Conservation (phyloP, 352 stramenopile species). For the Peronosclerospora sorghi region DNA sequence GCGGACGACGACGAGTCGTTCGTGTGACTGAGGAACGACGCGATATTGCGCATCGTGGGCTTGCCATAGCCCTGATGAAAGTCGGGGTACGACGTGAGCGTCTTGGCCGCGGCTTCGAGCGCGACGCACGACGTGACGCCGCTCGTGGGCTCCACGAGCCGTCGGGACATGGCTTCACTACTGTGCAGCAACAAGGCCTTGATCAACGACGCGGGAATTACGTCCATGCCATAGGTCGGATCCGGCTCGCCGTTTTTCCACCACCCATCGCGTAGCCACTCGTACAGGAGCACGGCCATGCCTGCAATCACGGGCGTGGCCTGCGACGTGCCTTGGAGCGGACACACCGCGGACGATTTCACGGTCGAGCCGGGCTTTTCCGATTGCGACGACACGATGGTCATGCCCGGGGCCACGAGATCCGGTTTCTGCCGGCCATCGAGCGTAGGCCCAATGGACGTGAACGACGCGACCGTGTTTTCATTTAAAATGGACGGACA, state of each 20-base stretch:
- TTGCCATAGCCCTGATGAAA: constrained; percentile 73
- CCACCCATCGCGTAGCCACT: constrained; percentile 82
- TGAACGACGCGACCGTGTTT: constrained; percentile 60
- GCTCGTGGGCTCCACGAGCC: constrained; percentile 27
- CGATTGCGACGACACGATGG: constrained; percentile 54
- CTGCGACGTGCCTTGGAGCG: constrained; percentile 71
- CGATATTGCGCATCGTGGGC: constrained; percentile 47
- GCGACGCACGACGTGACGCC: constrained; percentile 46
- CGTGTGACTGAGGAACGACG: constrained; percentile 26
- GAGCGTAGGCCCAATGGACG: constrained; percentile 47
- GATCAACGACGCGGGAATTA: constrained; percentile 52
- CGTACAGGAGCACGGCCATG: constrained; percentile 65
- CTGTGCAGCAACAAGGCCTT: constrained; percentile 83
- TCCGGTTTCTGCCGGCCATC: constrained; percentile 75
- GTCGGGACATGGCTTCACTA: constrained; percentile 42
- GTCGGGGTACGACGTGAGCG: constrained; percentile 40
- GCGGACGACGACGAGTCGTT: constrained; percentile 4
- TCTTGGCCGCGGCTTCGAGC: constrained; percentile 22
- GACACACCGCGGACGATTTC: constrained; percentile 30
- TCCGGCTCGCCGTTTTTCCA: constrained; percentile 62
- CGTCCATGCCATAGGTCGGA: constrained; percentile 39
- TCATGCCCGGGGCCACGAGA: constrained; percentile 60
- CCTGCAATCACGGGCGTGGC: constrained; percentile 72
- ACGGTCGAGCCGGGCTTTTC: constrained; percentile 31
- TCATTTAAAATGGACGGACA: constrained; percentile 47